A percentile compares a stretch with the other conserved stretches of the same genome.
Conservation (phyloP, 2,329 filamentous ascomycete species). For the Didymella keratinophila region DNA sequence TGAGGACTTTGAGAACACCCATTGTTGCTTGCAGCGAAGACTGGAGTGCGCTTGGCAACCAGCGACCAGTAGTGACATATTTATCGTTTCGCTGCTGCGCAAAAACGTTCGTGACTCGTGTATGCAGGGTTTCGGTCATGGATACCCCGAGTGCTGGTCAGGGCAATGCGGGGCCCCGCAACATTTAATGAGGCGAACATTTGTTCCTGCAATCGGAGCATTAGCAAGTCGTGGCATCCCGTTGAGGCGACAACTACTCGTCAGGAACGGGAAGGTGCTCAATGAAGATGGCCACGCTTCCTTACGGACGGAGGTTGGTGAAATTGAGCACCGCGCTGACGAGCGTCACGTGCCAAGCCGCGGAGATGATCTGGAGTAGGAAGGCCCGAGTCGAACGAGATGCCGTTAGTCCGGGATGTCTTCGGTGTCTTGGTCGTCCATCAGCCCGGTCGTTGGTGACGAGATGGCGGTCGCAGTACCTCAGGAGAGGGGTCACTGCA, state of each 20-base stretch:
- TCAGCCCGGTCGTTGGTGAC: conserved; percentile 1
- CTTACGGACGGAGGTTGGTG: conserved; percentile 2
- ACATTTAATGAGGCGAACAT: conserved; percentile 20
- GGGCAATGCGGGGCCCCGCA: conserved; percentile 24
- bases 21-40: conserved; percentile 14
- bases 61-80: conserved; percentile 10
- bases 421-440: background rate
- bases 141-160: conserved; percentile 27
- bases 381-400: conserved; percentile 13
- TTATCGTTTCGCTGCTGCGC: conserved; percentile 9
- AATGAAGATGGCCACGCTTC: conserved; percentile 5
- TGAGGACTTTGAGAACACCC: conserved; percentile 28
- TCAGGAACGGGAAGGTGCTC: conserved; percentile 28
- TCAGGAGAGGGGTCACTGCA: background rate
- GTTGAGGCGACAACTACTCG: conserved; percentile 6
- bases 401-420: background rate
- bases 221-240: conserved; percentile 13
- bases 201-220: conserved; percentile 38
- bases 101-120: background rate
- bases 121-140: conserved; percentile 24
- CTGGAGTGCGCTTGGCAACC: conserved; percentile 8
- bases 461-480: background rate
- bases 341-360: conserved; percentile 1
- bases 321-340: background rate
- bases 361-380: conserved; percentile 9